A percentile compares a stretch with the other conserved stretches of the same genome.
phyloP scores from a whole-genome alignment of 371 early-diverging fungal species.

The Zancudomyces culisetae region DNA sequence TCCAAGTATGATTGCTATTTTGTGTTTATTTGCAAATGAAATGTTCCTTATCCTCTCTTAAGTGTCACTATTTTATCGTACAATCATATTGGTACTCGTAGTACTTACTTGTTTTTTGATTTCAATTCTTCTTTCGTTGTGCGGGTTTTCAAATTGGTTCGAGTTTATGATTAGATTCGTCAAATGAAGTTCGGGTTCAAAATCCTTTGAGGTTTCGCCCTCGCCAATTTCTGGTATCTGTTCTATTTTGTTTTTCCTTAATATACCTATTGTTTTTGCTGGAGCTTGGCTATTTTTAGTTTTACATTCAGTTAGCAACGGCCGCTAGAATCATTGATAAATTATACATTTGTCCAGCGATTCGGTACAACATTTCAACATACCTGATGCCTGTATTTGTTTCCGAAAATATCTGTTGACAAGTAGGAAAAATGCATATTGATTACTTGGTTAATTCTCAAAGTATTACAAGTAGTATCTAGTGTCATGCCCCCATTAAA shows the following conservation, averaged over 20 bases:
- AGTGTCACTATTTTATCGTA: too few species aligned
- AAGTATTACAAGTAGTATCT: background rate
- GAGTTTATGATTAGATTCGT: background rate
- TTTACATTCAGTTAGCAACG: background rate
- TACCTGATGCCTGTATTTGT: background rate
- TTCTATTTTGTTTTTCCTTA: background rate
- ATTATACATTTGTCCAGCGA: background rate
- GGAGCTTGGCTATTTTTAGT: background rate
- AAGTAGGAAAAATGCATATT: too few species aligned
- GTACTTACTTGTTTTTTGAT: background rate
- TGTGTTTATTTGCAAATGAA: too few species aligned
- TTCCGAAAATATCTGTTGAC: too few species aligned
- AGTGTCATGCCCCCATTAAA: background rate
- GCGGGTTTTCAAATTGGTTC: background rate
- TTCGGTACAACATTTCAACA: background rate
- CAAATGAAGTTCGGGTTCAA: background rate
- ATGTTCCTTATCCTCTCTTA: too few species aligned
- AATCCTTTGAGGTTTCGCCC: background rate
- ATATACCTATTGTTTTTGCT: background rate
- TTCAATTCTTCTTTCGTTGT: background rate
- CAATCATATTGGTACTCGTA: too few species aligned
- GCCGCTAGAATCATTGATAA: background rate
- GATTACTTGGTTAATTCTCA: background rate
- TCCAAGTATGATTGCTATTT: slow-evolving; percentile 18
- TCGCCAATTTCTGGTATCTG: background rate